Evolutionary conservation across 176 grass and related monocot genomes (phyloP), one percentile per base, ranked within the genome.

Genomic region (Triticum timopheevii): DNA sequence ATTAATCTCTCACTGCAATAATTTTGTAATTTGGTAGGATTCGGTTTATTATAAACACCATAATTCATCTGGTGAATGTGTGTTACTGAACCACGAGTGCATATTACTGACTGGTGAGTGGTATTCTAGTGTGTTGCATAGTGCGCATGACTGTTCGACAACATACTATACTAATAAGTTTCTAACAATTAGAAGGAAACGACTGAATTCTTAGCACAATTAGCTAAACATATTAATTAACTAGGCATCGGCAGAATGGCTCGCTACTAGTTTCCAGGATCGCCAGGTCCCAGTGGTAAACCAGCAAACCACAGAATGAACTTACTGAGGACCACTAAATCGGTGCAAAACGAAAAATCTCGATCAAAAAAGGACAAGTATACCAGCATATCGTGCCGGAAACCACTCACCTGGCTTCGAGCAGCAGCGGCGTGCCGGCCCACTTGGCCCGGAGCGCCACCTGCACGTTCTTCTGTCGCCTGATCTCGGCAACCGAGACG

Each of bases 381-480:
- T 40, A 59, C 82, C 61, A 65, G 61, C 24, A 54, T 78, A 54
- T 52, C 58, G 39, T 76, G 82, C 52, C 28, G 52, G 42, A 58
- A 79, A 34, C 61, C 59, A 70, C 50, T 75, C 77, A 96, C 97
- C 85, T 94, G 65, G 97, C 94, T 91, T 99, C 92, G 73, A 94
- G 92, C 82, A 99, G 82, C 70, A 96, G 83, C 25, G 94, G 92
- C 64, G 97, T 99, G 24, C 94, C 97, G 12, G 90, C 85, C 97
- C 94, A 99, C 86, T 88, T 96, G 47, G 97, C 97, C 78, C 92
- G 90, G 65, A 99, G 90, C 15, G 94, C 85, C 49, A 91, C 94
- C 81, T 96, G 92, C 78, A 96, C 97, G 79, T 98, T 99, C 92
- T 94, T 99, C 83, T 91, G 90, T 79, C 89, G 85, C 69, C 85